Conservation (phyloP, 1,284 basidiomycete species). For the Pseudozyma thailandica region DNA sequence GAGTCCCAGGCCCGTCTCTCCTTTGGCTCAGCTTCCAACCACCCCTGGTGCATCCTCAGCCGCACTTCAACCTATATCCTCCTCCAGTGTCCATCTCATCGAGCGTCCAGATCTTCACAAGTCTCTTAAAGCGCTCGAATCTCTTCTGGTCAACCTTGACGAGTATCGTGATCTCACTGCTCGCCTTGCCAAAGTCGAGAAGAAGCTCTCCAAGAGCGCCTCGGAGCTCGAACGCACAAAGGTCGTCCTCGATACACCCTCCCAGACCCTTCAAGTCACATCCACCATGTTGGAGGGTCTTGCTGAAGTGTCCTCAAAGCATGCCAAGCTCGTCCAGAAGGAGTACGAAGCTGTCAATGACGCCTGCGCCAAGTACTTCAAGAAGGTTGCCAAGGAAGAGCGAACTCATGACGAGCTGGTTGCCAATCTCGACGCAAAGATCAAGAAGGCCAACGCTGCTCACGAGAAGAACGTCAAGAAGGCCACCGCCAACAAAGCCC, state of each 20-base stretch:
- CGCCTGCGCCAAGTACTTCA: constrained; percentile 64
- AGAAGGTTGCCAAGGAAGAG: constrained; percentile 66
- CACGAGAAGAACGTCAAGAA: constrained; percentile 65
- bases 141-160: constrained; percentile 62
- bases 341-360: constrained; percentile 67
- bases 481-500: constrained; percentile 36
- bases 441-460: constrained; percentile 64
- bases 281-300: constrained; percentile 59
- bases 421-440: constrained; percentile 59
- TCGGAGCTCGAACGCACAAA: constrained; percentile 59
- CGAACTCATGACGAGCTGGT: constrained; percentile 61
- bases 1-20: constrained; percentile 11
- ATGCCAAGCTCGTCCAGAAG: constrained; percentile 59
- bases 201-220: constrained; percentile 58
- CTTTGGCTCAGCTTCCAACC: constrained; percentile 5
- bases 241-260: constrained; percentile 53
- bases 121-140: constrained; percentile 60
- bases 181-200: constrained; percentile 62
- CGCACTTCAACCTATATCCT: constrained; percentile 1
- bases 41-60: constrained; percentile 9
- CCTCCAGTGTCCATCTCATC: constrained; percentile 22
- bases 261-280: constrained; percentile 49
- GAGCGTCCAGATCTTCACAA: constrained; percentile 65
- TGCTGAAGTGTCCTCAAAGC: constrained; percentile 55
- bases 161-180: constrained; percentile 62